Percentiles rank a stretch among this genome's conserved stretches.
These are phyloP conservation scores for Fusarium sp. DNA, from an alignment of 2,329 filamentous ascomycete species.

Conservation along the genomic window DNA sequence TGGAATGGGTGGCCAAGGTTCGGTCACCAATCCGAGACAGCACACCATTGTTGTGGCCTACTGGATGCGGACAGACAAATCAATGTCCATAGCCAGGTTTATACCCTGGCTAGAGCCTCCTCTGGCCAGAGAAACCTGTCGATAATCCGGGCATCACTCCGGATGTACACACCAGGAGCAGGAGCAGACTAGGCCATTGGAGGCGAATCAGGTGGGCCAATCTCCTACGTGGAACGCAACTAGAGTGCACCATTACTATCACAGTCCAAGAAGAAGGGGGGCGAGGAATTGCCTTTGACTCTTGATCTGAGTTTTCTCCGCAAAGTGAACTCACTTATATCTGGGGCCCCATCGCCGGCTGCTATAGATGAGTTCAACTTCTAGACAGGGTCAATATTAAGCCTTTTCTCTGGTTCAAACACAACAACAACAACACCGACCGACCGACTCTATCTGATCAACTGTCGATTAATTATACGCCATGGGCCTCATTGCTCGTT, in stretches of 20 bases:
- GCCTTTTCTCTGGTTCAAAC: neutral
- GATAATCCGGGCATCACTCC: neutral
- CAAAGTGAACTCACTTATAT: neutral
- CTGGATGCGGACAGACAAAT: neutral
- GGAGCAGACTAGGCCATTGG: neutral
- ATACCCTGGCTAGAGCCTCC: neutral
- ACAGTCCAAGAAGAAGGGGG: neutral
- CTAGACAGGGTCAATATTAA: neutral
- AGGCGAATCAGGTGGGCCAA: neutral
- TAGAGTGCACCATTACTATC: neutral
- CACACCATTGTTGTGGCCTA: neutral
- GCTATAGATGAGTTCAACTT: neutral
- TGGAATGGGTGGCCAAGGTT: neutral
- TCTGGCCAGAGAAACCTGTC: neutral
- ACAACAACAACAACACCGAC: neutral
- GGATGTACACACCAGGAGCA: neutral
- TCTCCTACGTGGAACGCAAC: neutral
- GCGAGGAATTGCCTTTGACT: neutral
- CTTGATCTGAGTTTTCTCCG: neutral
- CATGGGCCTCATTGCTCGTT: neutral
- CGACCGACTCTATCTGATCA: too few relatives aligned
- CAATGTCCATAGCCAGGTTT: neutral
- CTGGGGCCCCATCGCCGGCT: neutral
- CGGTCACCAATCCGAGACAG: neutral
- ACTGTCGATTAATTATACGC: neutral